phyloP scores from a whole-genome alignment of 2,329 filamentous ascomycete species.

The Venturia aucupariae region DNA sequence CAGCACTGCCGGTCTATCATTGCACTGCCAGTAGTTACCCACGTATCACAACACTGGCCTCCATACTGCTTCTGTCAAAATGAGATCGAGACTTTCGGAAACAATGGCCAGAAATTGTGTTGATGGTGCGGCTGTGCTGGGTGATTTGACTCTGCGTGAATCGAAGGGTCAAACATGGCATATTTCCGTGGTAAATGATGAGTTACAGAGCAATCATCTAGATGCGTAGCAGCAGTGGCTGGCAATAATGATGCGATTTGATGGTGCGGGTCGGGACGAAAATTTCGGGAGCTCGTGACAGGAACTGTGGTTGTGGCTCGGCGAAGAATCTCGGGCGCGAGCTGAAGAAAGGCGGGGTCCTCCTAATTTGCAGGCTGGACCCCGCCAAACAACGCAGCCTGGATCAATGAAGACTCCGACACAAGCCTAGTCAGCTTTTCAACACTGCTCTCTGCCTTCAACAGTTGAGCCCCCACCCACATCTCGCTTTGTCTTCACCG shows the following conservation, averaged over 20 bases:
- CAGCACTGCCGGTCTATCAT: not conserved
- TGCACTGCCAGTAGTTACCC: not conserved
- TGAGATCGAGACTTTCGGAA: not conserved
- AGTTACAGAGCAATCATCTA: not conserved
- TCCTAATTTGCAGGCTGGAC: not conserved
- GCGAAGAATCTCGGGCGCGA: not conserved
- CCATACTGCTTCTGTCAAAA: no score
- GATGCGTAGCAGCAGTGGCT: not conserved
- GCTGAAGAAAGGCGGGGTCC: not conserved
- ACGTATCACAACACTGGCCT: not conserved
- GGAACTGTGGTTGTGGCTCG: not conserved
- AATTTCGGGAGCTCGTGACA: not conserved
- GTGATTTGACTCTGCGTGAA: not conserved
- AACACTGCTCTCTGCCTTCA: not conserved
- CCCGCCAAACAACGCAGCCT: not conserved
- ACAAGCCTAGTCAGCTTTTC: not conserved
- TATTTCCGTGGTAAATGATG: not conserved
- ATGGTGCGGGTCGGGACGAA: not conserved
- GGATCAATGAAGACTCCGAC: not conserved
- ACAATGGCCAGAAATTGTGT: not conserved
- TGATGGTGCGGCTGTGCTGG: not conserved
- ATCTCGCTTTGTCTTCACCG: constrained; percentile 1
- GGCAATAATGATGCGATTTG: not conserved
- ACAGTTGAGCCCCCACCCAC: not conserved
- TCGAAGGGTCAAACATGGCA: not conserved